phyloP scores from a whole-genome alignment of 2,329 filamentous ascomycete species.

The Diaporthe sp. region DNA sequence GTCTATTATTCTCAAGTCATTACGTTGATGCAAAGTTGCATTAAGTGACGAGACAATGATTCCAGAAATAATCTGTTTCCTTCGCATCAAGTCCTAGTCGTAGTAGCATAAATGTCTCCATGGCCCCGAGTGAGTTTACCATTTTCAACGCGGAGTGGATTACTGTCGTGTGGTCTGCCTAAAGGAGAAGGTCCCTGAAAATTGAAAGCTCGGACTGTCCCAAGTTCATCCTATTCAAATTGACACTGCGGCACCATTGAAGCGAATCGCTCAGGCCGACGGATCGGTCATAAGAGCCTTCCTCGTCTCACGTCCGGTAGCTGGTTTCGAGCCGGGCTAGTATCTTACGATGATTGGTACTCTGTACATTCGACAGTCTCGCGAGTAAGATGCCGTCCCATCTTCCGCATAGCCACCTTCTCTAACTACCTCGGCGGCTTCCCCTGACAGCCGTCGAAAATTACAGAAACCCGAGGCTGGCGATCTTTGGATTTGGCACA shows the following conservation, averaged over 20 bases:
- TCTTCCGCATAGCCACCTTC: conserved; percentile 7
- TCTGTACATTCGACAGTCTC: background rate
- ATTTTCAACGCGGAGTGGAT: background rate
- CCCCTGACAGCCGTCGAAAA: background rate
- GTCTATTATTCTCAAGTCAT: background rate
- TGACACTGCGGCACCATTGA: conserved; percentile 13
- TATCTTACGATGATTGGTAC: conserved; percentile 24
- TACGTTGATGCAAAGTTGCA: background rate
- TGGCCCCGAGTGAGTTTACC: background rate
- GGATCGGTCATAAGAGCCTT: background rate
- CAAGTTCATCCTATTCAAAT: conserved; percentile 4
- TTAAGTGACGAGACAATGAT: background rate
- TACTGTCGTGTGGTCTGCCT: background rate
- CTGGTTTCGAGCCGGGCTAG: conserved; percentile 18
- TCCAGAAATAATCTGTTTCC: background rate
- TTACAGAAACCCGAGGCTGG: background rate
- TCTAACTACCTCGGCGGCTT: conserved; percentile 14
- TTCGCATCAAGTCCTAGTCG: background rate
- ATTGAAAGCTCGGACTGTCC: conserved; percentile 6
- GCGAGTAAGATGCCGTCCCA: conserved; percentile 13
- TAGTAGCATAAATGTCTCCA: background rate
- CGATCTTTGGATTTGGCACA: background rate
- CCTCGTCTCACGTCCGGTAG: conserved; percentile 22
- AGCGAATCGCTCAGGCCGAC: conserved; percentile 16
- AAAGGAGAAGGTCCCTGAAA: conserved; percentile 14